Conservation (phyloP, 306 rosid genomes). For the Vigna unguiculata region DNA sequence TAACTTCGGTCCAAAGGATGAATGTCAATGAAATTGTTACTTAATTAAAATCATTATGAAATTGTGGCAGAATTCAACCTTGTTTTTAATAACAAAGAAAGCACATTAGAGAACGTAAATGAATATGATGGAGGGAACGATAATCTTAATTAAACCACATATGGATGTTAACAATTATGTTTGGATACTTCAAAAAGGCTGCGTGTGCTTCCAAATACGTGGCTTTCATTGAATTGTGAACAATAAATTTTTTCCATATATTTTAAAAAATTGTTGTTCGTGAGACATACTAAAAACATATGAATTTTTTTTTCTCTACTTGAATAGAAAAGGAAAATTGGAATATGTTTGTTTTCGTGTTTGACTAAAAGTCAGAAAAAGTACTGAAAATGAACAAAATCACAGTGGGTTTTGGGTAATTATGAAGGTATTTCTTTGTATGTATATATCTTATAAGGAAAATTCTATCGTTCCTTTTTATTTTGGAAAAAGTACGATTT, state of each 20-base stretch:
- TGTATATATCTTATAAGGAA: too few species aligned
- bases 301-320: too few species aligned
- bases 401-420: too few species aligned
- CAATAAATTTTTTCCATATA: not conserved
- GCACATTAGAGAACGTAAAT: not conserved
- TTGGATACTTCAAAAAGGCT: not conserved
- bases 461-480: too few species aligned
- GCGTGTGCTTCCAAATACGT: not conserved
- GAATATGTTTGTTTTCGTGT: too few species aligned
- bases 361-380: too few species aligned
- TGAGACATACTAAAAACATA: too few species aligned
- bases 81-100: not conserved
- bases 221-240: not conserved
- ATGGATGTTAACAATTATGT: not conserved
- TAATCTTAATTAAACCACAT: not conserved
- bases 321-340: too few species aligned
- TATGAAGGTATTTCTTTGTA: too few species aligned
- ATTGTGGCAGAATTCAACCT: not conserved
- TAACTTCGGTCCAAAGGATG: not conserved
- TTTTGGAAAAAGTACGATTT: too few species aligned
- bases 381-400: too few species aligned
- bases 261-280: not conserved
- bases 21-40: constrained; percentile 22
- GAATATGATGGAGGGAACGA: not conserved
- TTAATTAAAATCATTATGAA: not conserved